Conservation (phyloP, 768 basidiomycete genomes). For the Podaxis sp. region DNA sequence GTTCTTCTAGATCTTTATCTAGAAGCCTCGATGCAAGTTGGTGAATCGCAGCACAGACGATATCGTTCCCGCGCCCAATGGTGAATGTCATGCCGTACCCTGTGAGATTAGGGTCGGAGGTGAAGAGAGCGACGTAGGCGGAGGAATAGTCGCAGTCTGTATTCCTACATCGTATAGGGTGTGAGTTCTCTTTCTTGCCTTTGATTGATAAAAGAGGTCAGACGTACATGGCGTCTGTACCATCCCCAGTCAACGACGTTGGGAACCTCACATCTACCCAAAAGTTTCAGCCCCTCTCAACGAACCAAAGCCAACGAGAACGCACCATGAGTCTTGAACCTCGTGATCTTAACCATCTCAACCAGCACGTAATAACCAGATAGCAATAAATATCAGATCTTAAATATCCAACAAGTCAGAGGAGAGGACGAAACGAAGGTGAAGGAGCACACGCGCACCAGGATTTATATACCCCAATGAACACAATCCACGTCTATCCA, state of each 20-base stretch:
- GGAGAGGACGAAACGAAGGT: not conserved
- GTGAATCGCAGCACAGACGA: slow-evolving; percentile 74
- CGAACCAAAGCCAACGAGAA: not conserved
- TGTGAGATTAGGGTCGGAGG: slow-evolving; percentile 63
- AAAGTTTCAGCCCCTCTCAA: not conserved
- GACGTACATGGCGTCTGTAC: slow-evolving; percentile 86
- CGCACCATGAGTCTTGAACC: slow-evolving; percentile 35
- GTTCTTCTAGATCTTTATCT: slow-evolving; percentile 75
- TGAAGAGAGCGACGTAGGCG: slow-evolving; percentile 82
- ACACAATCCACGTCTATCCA: not conserved
- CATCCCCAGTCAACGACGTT: slow-evolving; percentile 88
- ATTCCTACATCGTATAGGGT: slow-evolving; percentile 58
- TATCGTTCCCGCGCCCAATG: slow-evolving; percentile 93
- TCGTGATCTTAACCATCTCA: slow-evolving; percentile 35
- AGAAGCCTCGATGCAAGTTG: slow-evolving; percentile 80
- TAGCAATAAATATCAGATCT: not conserved
- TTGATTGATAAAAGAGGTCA: not conserved
- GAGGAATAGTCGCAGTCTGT: slow-evolving; percentile 95
- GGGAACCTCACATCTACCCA: slow-evolving; percentile 89
- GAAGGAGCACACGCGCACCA: not conserved
- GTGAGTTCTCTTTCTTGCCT: not conserved
- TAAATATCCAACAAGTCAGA: not conserved
- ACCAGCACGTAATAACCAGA: not conserved
- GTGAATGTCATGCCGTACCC: slow-evolving; percentile 97
- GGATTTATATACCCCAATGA: not conserved